Evolutionary conservation across 2,329 filamentous ascomycete genomes (phyloP).

Genomic region (Monosporascus sp.): DNA sequence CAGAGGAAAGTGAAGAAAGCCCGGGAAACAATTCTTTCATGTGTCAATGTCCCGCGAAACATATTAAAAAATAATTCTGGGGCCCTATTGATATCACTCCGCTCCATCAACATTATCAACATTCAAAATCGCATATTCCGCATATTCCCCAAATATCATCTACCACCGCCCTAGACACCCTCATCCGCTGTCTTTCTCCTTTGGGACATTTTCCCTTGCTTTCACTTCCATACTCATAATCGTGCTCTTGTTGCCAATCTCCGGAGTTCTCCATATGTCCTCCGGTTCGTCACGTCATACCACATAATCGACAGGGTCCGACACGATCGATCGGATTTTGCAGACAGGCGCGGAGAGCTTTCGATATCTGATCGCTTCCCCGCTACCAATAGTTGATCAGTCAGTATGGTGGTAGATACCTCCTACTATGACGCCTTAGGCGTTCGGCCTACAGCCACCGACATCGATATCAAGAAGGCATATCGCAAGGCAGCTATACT

Average conservation of each 20-base stretch:
- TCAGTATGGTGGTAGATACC: conserved; percentile 77
- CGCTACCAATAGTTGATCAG: conserved; percentile 4
- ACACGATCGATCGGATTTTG: no score
- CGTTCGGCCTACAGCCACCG: conserved; percentile 77
- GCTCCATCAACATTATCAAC: not conserved
- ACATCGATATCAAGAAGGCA: conserved; percentile 94
- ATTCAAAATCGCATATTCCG: not conserved
- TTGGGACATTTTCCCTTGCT: no score
- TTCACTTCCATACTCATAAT: no score
- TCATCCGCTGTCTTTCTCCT: no score
- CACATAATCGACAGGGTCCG: no score
- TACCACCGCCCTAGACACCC: not conserved
- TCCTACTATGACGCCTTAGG: conserved; percentile 83
- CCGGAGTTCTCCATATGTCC: no score
- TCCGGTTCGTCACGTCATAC: no score
- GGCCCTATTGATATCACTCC: not conserved
- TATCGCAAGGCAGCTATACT: conserved; percentile 93
- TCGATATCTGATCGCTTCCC: not conserved
- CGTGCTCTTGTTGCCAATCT: no score
- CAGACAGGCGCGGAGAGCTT: no score
- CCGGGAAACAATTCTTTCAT: not conserved
- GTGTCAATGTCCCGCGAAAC: not conserved
- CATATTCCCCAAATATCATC: not conserved
- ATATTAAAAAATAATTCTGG: not conserved
- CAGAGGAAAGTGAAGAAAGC: not conserved